Conservation (phyloP, 1,139 yeast species). For the Yamadazyma sp. region DNA sequence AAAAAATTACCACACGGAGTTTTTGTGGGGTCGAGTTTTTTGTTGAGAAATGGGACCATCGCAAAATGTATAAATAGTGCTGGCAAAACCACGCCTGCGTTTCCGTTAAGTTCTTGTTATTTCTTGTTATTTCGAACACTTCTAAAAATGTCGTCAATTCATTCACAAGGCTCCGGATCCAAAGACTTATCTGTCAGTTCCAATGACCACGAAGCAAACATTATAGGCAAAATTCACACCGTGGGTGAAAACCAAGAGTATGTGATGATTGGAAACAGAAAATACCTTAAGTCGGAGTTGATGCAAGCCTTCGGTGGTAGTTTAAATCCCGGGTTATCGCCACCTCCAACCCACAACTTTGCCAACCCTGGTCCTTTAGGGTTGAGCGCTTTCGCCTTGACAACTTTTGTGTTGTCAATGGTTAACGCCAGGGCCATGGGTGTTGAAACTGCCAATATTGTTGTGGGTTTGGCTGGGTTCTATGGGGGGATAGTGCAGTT, state of each 20-base stretch:
- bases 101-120: no score
- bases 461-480: conserved; percentile 44
- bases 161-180: conserved; percentile 13
- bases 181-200: conserved; percentile 15
- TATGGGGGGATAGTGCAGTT: conserved; percentile 51
- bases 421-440: conserved; percentile 44
- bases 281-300: conserved; percentile 37
- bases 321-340: conserved; percentile 38
- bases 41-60: no score
- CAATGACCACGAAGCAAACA: conserved; percentile 10
- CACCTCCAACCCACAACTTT: conserved; percentile 34
- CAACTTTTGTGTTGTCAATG: conserved; percentile 51
- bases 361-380: conserved; percentile 69
- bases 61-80: conserved; percentile 1
- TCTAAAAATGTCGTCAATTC: conserved; percentile 11
- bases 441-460: conserved; percentile 31
- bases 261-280: conserved; percentile 31
- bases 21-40: conserved; percentile 6
- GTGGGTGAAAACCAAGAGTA: conserved; percentile 25
- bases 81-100: not conserved
- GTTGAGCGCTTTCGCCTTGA: conserved; percentile 50
- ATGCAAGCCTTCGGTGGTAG: conserved; percentile 39
- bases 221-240: conserved; percentile 16
- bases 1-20: not conserved
- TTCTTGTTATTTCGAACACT: not conserved